Conservation (phyloP, 2,329 filamentous ascomycete species). For the Venturiaceae sp. region DNA sequence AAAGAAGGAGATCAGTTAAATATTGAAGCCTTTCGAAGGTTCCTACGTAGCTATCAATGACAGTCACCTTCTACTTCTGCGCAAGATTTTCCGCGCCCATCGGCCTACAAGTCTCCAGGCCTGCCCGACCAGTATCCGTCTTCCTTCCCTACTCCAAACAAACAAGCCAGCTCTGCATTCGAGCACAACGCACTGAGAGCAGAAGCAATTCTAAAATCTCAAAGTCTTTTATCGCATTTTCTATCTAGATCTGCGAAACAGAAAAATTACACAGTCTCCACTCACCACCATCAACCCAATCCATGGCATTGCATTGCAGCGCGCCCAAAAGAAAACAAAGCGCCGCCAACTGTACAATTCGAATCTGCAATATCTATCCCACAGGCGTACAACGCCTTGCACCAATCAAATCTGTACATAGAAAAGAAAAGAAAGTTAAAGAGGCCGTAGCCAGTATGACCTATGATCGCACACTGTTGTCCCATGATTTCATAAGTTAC, state of each 20-base stretch:
- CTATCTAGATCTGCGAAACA: conserved; percentile 1
- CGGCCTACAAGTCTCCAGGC: too few species aligned
- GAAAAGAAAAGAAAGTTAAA: background rate
- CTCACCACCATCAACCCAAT: background rate
- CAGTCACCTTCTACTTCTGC: too few species aligned
- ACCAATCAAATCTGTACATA: background rate
- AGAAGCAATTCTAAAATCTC: background rate
- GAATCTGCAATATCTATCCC: background rate
- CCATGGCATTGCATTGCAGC: background rate
- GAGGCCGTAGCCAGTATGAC: background rate
- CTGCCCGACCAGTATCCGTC: conserved; percentile 88
- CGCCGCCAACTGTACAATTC: background rate
- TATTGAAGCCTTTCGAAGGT: too few species aligned
- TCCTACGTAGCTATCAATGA: too few species aligned
- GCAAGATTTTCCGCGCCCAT: too few species aligned
- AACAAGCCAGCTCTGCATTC: conserved; percentile 60
- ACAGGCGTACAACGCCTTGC: background rate
- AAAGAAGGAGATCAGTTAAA: too few species aligned
- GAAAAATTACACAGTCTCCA: background rate
- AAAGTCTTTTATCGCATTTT: background rate
- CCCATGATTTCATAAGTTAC: too few species aligned
- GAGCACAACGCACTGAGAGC: background rate
- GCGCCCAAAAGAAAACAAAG: background rate
- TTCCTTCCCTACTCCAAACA: conserved; percentile 77
- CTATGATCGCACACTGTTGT: too few species aligned